A percentile compares a stretch with the other conserved stretches of the same genome.
Evolutionary conservation across 2,329 filamentous ascomycete species (phyloP).

Genomic region (Saccharata proteae): DNA sequence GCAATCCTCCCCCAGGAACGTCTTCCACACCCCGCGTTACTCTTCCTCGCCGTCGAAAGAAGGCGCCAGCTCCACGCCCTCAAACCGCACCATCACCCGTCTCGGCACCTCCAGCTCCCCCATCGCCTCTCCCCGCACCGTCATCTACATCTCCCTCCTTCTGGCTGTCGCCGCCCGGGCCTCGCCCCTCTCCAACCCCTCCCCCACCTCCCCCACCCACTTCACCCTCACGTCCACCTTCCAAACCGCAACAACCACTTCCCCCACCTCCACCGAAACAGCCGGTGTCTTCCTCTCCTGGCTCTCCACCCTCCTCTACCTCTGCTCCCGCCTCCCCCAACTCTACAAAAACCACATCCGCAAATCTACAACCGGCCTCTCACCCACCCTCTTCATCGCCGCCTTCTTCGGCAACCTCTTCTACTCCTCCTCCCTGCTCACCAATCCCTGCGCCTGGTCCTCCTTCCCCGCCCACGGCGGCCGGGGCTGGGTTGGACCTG

Average conservation of each 20-base stretch:
- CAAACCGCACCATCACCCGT: conserved; percentile 19
- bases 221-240: conserved; percentile 12
- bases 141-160: conserved; percentile 34
- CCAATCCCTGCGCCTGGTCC: conserved; percentile 52
- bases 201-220: conserved; percentile 12
- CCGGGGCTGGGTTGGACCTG: conserved; percentile 46
- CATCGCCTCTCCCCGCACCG: conserved; percentile 33
- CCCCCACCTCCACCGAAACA: conserved; percentile 14
- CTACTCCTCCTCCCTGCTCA: conserved; percentile 49
- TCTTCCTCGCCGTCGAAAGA: conserved; percentile 8
- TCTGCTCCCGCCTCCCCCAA: conserved; percentile 37
- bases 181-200: conserved; percentile 17
- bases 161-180: conserved; percentile 30
- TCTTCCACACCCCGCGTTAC: conserved; percentile 20
- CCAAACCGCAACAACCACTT: conserved; percentile 10
- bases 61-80: conserved; percentile 1
- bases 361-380: conserved; percentile 51
- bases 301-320: conserved; percentile 25
- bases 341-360: conserved; percentile 53
- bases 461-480: conserved; percentile 44
- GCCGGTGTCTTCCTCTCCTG: conserved; percentile 28
- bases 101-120: conserved; percentile 28
- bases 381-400: conserved; percentile 50
- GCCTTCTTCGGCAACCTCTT: conserved; percentile 58
- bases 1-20: conserved; percentile 19